A percentile compares a stretch with the other conserved stretches of the same genome.
Evolutionary conservation across 1,139 yeast species (phyloP).

Genomic region (Candida albicans): DNA sequence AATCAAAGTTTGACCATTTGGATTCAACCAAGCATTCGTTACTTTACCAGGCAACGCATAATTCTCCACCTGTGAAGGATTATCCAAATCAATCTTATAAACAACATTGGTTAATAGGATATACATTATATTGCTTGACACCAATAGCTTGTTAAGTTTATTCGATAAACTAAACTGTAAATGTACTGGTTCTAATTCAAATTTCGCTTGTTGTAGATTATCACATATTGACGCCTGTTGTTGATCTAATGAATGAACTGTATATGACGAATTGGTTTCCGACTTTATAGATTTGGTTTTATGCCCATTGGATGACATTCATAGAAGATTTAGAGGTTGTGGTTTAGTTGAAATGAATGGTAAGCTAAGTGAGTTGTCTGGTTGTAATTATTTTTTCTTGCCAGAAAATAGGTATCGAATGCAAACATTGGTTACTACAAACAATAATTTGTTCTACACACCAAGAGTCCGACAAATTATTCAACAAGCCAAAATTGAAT

Average conservation of each 20-base stretch:
- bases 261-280: constrained; percentile 10
- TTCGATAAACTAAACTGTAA: constrained; percentile 39
- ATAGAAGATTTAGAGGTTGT: neutral
- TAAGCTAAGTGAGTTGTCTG: too few relatives aligned
- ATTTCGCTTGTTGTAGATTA: constrained; percentile 23
- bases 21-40: constrained; percentile 39
- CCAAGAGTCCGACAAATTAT: constrained; percentile 4
- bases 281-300: constrained; percentile 3
- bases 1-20: constrained; percentile 38
- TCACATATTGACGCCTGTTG: constrained; percentile 14
- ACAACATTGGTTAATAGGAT: constrained; percentile 27
- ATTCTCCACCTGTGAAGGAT: constrained; percentile 37
- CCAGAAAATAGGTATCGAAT: too few relatives aligned
- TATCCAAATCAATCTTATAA: constrained; percentile 34
- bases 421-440: too few relatives aligned
- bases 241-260: constrained; percentile 15
- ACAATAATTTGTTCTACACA: too few relatives aligned
- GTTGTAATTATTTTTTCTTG: too few relatives aligned
- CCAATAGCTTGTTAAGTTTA: constrained; percentile 26
- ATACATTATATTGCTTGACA: constrained; percentile 37
- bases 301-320: constrained; percentile 2
- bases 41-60: constrained; percentile 26
- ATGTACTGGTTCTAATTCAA: constrained; percentile 43
- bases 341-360: too few relatives aligned
- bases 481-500: too few relatives aligned